Evolutionary conservation across 495 filamentous ascomycete species (phyloP).

Genomic region (Patellaria atrata): DNA sequence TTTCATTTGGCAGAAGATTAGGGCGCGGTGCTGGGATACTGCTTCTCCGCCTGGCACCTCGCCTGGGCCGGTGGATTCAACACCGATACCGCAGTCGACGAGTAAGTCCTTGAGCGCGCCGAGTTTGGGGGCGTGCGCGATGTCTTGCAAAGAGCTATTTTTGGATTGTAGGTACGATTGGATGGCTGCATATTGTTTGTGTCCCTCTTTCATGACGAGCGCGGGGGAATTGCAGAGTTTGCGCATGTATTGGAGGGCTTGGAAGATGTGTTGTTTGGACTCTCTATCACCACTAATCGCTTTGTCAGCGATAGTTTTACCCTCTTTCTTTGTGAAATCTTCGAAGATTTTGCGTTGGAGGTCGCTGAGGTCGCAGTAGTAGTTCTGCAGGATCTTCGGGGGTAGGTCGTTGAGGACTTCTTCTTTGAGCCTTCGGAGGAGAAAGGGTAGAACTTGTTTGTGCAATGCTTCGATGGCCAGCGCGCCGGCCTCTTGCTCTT

Average conservation of each 20-base stretch:
- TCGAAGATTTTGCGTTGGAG: conserved; percentile 91
- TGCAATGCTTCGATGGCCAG: conserved; percentile 92
- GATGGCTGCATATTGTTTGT: conserved; percentile 79
- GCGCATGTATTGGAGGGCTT: conserved; percentile 97
- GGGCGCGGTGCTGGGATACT: conserved; percentile 84
- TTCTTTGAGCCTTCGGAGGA: conserved; percentile 92
- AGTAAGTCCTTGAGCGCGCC: conserved; percentile 77
- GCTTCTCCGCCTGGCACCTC: conserved; percentile 56
- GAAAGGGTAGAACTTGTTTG: conserved; percentile 94
- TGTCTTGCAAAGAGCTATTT: conserved; percentile 61
- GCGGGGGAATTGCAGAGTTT: conserved; percentile 97
- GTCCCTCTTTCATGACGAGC: conserved; percentile 82
- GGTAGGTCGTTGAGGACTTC: conserved; percentile 93
- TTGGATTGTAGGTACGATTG: conserved; percentile 57
- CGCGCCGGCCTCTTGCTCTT: conserved; percentile 94
- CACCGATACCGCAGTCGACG: conserved; percentile 89
- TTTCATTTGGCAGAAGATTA: conserved; percentile 98
- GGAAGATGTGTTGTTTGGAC: conserved; percentile 97
- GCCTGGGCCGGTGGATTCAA: conserved; percentile 30
- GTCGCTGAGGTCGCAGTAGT: conserved; percentile 97
- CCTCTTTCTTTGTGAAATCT: conserved; percentile 86
- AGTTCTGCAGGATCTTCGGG: conserved; percentile 97
- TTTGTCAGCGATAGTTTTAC: conserved; percentile 64
- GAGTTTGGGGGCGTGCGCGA: conserved; percentile 83
- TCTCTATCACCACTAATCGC: conserved; percentile 68